Evolutionary conservation across 495 filamentous ascomycete genomes (phyloP).

Genomic region (Polyplosphaeria fusca): DNA sequence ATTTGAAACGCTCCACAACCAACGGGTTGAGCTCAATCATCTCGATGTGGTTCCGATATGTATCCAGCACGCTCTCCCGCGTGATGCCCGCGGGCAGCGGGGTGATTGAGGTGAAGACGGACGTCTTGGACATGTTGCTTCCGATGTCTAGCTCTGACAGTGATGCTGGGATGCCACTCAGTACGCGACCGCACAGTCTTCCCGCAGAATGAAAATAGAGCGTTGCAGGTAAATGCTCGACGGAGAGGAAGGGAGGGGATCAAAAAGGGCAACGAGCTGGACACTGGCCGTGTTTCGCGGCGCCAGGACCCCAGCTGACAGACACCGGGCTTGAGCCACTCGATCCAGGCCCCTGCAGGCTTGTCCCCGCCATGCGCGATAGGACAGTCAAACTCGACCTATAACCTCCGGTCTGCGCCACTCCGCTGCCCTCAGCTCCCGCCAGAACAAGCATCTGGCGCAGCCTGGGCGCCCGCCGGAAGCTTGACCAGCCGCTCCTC

Average conservation of each 20-base stretch:
- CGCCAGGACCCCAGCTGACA: background rate
- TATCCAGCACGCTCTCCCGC: constrained; percentile 62
- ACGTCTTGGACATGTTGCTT: constrained; percentile 48
- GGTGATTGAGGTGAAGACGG: constrained; percentile 65
- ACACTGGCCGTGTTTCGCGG: background rate
- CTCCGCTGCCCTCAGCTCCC: too few relatives aligned
- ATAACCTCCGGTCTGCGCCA: too few relatives aligned
- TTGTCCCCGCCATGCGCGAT: background rate
- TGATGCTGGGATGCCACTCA: too few relatives aligned
- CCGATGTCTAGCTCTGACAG: background rate
- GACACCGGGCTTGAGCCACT: background rate
- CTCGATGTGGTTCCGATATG: constrained; percentile 66
- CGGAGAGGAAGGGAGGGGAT: background rate
- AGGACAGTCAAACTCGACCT: too few relatives aligned
- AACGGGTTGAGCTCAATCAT: constrained; percentile 84
- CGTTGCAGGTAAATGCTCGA: too few relatives aligned
- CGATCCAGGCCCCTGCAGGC: constrained; percentile 14
- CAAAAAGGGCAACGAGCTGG: background rate
- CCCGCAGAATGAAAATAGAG: too few relatives aligned
- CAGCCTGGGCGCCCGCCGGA: too few relatives aligned
- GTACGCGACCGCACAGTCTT: too few relatives aligned
- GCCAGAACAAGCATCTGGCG: too few relatives aligned
- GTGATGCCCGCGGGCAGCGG: constrained; percentile 65
- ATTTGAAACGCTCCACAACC: constrained; percentile 63
- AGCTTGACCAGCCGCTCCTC: too few relatives aligned